phyloP scores from a whole-genome alignment of 75 land plant species.

The Cupressus sempervirens region DNA sequence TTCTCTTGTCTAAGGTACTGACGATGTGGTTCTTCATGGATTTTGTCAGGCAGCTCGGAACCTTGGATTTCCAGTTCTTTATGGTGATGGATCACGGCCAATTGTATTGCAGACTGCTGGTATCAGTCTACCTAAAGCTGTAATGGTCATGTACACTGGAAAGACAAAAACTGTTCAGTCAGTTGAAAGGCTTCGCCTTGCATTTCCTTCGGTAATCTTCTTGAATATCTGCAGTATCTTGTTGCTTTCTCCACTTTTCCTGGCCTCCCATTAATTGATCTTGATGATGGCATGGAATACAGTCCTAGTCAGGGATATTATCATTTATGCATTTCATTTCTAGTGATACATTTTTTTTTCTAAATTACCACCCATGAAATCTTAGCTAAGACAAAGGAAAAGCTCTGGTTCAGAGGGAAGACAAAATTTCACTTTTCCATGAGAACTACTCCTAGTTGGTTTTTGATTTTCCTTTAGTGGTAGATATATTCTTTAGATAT shows the following conservation, averaged over 20 bases:
- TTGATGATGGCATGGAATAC: background rate
- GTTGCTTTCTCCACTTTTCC: constrained; percentile 2
- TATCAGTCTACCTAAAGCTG: constrained; percentile 84
- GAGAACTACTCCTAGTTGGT: too few relatives aligned
- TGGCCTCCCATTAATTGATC: background rate
- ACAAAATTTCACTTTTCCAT: too few relatives aligned
- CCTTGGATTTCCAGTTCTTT: constrained; percentile 80
- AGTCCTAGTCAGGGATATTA: background rate
- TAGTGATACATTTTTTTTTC: background rate
- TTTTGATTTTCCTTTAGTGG: too few relatives aligned
- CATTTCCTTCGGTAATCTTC: constrained; percentile 74
- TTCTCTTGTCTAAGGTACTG: background rate
- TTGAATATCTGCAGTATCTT: background rate
- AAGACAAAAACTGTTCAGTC: constrained; percentile 61
- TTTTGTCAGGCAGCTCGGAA: constrained; percentile 66
- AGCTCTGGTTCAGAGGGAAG: too few relatives aligned
- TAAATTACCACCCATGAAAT: background rate
- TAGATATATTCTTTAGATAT: too few relatives aligned
- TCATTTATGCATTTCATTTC: background rate
- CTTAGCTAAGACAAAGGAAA: too few relatives aligned
- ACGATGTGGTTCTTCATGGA: background rate
- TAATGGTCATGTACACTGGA: constrained; percentile 91
- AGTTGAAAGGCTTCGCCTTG: constrained; percentile 80
- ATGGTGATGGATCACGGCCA: constrained; percentile 97
- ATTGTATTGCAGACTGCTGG: constrained; percentile 91